Evolutionary conservation across 2,329 filamentous ascomycete genomes (phyloP).

Genomic region (Beauveria sp.): DNA sequence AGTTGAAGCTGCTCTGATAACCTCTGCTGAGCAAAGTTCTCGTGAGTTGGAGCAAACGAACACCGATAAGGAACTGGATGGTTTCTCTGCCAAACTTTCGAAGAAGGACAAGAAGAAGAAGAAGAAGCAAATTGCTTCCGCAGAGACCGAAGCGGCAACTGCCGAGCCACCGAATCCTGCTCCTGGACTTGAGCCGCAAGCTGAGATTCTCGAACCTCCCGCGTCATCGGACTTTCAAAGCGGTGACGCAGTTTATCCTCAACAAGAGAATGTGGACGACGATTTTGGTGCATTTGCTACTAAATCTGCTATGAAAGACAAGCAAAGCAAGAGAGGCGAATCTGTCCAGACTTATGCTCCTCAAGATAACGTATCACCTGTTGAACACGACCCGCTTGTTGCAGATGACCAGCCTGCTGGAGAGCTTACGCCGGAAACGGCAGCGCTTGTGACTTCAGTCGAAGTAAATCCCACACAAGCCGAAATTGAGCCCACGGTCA

Average conservation of each 20-base stretch:
- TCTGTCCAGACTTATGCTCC: not conserved
- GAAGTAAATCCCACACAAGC: constrained; percentile 10
- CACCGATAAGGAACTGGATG: constrained; percentile 24
- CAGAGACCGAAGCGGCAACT: not conserved
- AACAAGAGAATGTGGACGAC: not conserved
- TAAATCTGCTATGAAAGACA: constrained; percentile 13
- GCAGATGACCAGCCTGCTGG: not conserved
- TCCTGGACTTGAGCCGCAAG: not conserved
- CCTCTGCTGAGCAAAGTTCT: constrained; percentile 1
- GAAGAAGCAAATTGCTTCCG: constrained; percentile 7
- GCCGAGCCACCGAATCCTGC: not conserved
- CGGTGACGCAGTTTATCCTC: not conserved
- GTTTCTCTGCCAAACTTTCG: constrained; percentile 21
- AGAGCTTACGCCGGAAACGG: not conserved
- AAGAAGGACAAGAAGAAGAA: constrained; percentile 28
- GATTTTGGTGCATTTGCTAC: not conserved
- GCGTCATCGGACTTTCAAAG: not conserved
- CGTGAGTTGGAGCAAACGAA: not conserved
- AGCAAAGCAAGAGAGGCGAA: constrained; percentile 15
- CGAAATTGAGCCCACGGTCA: constrained; percentile 13
- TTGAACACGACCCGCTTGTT: not conserved
- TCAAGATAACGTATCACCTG: too few species aligned
- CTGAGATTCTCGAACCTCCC: not conserved
- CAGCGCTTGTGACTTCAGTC: not conserved
- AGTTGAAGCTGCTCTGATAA: not conserved